A percentile compares a stretch with the other conserved stretches of the same genome.
Conservation (phyloP, 2,329 filamentous ascomycete species). For the Cladophialophora chaetospira region DNA sequence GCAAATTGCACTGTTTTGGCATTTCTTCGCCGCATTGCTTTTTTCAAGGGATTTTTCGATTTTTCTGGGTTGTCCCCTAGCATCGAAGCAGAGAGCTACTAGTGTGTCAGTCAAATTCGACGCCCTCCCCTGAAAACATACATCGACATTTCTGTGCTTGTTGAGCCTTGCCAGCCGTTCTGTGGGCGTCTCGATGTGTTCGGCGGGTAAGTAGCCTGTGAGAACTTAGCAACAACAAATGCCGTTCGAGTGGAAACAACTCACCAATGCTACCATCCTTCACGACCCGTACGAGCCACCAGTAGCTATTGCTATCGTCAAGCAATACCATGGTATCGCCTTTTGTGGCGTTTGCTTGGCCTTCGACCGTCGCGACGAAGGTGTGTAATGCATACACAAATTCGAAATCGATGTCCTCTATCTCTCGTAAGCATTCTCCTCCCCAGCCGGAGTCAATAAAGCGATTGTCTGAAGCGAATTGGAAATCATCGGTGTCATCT, state of each 20-base stretch:
- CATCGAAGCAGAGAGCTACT: slow-evolving; percentile 69
- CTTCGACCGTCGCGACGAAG: slow-evolving; percentile 96
- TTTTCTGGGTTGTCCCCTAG: slow-evolving; percentile 75
- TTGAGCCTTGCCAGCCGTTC: slow-evolving; percentile 91
- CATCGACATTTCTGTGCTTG: slow-evolving; percentile 97
- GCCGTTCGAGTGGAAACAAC: slow-evolving; percentile 30
- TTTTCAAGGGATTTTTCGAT: slow-evolving; percentile 78
- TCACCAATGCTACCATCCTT: slow-evolving; percentile 93
- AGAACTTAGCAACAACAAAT: slow-evolving; percentile 29
- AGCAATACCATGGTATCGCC: slow-evolving; percentile 98
- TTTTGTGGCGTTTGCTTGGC: slow-evolving; percentile 96
- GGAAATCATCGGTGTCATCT: slow-evolving; percentile 66
- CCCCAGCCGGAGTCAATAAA: slow-evolving; percentile 74
- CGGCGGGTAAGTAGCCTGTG: slow-evolving; percentile 87
- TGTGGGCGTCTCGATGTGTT: slow-evolving; percentile 97
- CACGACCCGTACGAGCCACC: slow-evolving; percentile 96
- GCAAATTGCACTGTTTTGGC: slow-evolving; percentile 86
- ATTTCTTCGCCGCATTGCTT: slow-evolving; percentile 78
- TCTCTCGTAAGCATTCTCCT: slow-evolving; percentile 80
- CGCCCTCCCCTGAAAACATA: slow-evolving; percentile 51
- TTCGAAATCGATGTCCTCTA: slow-evolving; percentile 99
- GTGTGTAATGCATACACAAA: slow-evolving; percentile 98
- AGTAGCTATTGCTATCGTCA: slow-evolving; percentile 99
- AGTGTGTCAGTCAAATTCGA: slow-evolving; percentile 28
- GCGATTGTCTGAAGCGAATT: slow-evolving; percentile 58